Evolutionary conservation across 352 stramenopile species (phyloP), one percentile per base, ranked within the genome.

Genomic region (Pythium aristosporum): DNA sequence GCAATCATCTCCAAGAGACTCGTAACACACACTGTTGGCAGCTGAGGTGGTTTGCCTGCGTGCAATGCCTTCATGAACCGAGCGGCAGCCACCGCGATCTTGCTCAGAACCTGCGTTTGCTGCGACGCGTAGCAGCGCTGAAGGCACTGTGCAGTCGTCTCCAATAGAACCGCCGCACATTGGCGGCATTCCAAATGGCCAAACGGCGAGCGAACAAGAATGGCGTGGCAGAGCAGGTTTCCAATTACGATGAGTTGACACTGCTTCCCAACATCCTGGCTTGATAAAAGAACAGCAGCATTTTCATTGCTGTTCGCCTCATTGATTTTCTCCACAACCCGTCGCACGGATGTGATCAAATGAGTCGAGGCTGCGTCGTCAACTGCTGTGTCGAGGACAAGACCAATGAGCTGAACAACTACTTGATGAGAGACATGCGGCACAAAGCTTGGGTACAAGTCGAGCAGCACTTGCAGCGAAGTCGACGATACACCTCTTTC

Each of bases 1-100:
- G 39, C 21, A 2, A 65, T 7, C 42, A 63, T 34, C 10, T 55
- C 28, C 5, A 51, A 37, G 12, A 51, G 44, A 25, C n/a, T 51
- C 12, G 18, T 30, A 23, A 51, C 12, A 46, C 41, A 20, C 13
- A n/a, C 41, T 51, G 44, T 3, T 51, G n/a, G 11, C 44, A 28
- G 18, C 44, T 51, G 18, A 11, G 44, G 21, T 51, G 44, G 9
- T 3, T 51, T 51, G 44, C 18, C 9, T 23, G n/a, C 12, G 44
- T 51, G 21, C 10, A 51, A 51, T 18, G 21, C 12, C 13, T 2
- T 51, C 44, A 51, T 51, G 21, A 51, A 51, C n/a, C 9, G 18
- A 18, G 44, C 44, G 25, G 18, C 44, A 18, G 44, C 12, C 18
- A 51, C 12, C 9, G 44, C 44, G 21, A 51, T n/a, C 1, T 23